phyloP scores from a whole-genome alignment of 2,329 filamentous ascomycete species.

The Beauveria sp. region DNA sequence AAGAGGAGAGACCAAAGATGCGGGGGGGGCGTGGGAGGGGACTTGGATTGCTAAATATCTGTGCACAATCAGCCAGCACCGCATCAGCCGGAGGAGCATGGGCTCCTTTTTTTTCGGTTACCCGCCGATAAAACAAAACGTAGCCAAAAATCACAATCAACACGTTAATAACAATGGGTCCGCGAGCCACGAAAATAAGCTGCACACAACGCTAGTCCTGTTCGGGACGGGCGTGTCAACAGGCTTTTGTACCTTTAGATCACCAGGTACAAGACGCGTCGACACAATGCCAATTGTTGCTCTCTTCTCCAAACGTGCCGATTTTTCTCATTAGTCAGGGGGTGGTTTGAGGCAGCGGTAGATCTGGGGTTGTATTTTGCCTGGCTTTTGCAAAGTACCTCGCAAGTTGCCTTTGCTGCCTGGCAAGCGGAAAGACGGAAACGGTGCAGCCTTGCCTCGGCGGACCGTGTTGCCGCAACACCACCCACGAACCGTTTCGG shows the following conservation, averaged over 20 bases:
- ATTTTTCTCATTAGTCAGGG: constrained; percentile 4
- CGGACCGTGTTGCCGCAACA: not conserved
- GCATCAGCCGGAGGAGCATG: constrained; percentile 20
- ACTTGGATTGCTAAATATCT: constrained; percentile 28
- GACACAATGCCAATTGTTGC: not conserved
- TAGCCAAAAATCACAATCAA: not conserved
- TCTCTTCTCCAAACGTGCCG: not conserved
- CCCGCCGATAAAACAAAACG: not conserved
- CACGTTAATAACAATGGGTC: not conserved
- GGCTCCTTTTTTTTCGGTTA: not conserved
- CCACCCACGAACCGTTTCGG: too few species aligned
- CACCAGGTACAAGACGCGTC: not conserved
- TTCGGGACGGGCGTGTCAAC: constrained; percentile 1
- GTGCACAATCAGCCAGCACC: constrained; percentile 32
- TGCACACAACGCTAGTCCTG: not conserved
- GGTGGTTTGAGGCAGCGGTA: not conserved
- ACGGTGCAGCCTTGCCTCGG: not conserved
- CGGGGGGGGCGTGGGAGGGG: constrained; percentile 20
- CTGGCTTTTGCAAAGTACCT: not conserved
- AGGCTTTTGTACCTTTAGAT: not conserved
- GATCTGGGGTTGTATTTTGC: constrained; percentile 3
- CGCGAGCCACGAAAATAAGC: not conserved
- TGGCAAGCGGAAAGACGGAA: not conserved
- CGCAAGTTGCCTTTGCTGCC: not conserved
- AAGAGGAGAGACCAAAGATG: constrained; percentile 16